Conservation (phyloP, 1,139 yeast genomes). For the Debaryomycetaceae sp. region DNA sequence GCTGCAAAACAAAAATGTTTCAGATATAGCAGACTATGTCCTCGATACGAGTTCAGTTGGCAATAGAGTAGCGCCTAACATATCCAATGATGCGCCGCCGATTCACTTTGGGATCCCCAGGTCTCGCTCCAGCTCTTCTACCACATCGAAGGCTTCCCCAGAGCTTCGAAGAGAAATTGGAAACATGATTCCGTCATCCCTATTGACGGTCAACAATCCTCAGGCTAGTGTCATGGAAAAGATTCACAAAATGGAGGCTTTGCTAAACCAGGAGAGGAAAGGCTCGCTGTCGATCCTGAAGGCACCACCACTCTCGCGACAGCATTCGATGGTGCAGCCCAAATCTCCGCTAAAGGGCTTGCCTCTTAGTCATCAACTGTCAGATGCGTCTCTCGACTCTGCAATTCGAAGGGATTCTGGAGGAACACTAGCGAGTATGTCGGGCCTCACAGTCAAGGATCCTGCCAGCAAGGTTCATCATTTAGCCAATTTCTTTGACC, state of each 20-base stretch:
- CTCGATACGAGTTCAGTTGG: no score
- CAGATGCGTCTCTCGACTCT: constrained; percentile 13
- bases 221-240: constrained; percentile 21
- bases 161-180: constrained; percentile 15
- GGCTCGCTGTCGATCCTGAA: constrained; percentile 1
- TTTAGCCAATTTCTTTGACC: constrained; percentile 66
- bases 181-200: constrained; percentile 21
- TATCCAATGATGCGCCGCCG: no score
- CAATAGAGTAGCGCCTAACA: no score
- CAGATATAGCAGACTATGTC: constrained; percentile 8
- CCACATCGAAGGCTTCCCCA: background rate
- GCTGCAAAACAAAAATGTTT: constrained; percentile 1
- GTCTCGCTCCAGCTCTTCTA: no score
- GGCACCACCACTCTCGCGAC: background rate
- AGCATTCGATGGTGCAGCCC: background rate
- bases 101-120: no score
- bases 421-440: background rate
- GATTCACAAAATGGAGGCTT: constrained; percentile 25
- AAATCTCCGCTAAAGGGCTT: constrained; percentile 7
- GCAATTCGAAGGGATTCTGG: background rate
- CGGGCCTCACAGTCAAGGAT: constrained; percentile 9
- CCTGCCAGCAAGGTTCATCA: constrained; percentile 47
- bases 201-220: constrained; percentile 13
- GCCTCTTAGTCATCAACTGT: constrained; percentile 12
- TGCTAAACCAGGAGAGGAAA: constrained; percentile 16